phyloP scores from a whole-genome alignment of 2,329 filamentous ascomycete genomes.

The Ceratocystiopsis sp. region DNA sequence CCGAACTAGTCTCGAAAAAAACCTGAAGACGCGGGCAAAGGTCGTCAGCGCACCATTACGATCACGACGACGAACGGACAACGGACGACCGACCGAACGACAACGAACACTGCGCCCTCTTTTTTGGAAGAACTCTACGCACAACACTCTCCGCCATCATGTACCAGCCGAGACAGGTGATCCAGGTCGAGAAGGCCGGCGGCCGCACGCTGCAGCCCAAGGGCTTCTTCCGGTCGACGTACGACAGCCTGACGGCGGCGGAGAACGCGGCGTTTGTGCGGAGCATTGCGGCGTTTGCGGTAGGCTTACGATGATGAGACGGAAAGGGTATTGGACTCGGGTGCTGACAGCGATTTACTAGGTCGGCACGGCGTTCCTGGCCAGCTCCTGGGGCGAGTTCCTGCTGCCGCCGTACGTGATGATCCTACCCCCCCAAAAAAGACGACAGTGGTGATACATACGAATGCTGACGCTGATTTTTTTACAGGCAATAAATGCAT shows the following conservation, averaged over 20 bases:
- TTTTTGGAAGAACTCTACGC: too few relatives aligned
- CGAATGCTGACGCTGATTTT: background rate
- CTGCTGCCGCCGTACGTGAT: slow-evolving; percentile 34
- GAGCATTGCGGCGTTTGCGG: slow-evolving; percentile 42
- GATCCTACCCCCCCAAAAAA: background rate
- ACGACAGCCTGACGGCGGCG: slow-evolving; percentile 39
- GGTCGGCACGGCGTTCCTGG: slow-evolving; percentile 41
- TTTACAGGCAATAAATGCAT: background rate
- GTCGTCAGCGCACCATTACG: too few relatives aligned
- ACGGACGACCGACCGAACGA: too few relatives aligned
- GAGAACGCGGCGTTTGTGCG: slow-evolving; percentile 48
- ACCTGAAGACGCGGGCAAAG: too few relatives aligned
- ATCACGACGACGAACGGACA: too few relatives aligned
- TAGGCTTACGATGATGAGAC: slow-evolving; percentile 16
- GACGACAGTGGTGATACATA: background rate
- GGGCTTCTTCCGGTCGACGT: slow-evolving; percentile 34
- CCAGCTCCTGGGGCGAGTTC: slow-evolving; percentile 40
- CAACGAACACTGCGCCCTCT: too few relatives aligned
- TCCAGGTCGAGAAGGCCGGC: slow-evolving; percentile 30
- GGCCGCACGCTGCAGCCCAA: slow-evolving; percentile 23
- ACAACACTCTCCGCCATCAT: slow-evolving; percentile 24
- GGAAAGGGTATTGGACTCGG: too few relatives aligned
- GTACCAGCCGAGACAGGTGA: slow-evolving; percentile 37
- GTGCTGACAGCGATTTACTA: slow-evolving; percentile 12
- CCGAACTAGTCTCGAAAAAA: too few relatives aligned